A percentile compares a stretch with the other conserved stretches of the same genome.
Evolutionary conservation across 2,329 filamentous ascomycete species (phyloP).

Genomic region (Cadophora sp.): DNA sequence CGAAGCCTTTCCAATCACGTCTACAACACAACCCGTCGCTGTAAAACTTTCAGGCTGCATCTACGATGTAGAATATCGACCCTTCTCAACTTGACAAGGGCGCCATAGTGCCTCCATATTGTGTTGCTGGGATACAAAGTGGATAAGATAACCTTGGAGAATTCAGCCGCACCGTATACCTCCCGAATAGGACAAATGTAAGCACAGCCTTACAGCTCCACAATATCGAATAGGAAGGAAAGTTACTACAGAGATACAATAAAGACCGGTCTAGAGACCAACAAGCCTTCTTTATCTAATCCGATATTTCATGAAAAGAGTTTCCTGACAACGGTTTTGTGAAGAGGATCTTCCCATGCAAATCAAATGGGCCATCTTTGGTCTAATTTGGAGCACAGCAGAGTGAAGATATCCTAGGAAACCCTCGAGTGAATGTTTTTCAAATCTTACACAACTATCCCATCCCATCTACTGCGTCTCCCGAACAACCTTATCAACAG

Average conservation of each 20-base stretch:
- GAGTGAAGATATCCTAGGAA: not conserved
- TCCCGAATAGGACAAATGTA: too few relatives aligned
- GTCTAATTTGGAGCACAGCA: not conserved
- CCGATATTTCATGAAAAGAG: not conserved
- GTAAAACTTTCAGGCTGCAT: too few relatives aligned
- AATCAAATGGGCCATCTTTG: not conserved
- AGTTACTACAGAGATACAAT: not conserved
- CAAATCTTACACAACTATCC: not conserved
- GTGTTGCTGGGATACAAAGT: too few relatives aligned
- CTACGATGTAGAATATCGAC: too few relatives aligned
- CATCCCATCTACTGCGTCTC: constrained; percentile 32
- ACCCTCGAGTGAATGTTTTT: not conserved
- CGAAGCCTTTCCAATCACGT: too few relatives aligned
- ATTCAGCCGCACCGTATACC: too few relatives aligned
- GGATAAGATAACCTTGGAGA: too few relatives aligned
- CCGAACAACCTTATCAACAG: constrained; percentile 81
- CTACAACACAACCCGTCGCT: too few relatives aligned
- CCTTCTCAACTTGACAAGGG: too few relatives aligned
- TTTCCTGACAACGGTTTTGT: not conserved
- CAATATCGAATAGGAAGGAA: not conserved
- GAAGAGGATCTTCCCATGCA: not conserved
- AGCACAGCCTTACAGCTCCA: not conserved
- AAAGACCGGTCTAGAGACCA: too few relatives aligned
- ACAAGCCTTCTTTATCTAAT: not conserved
- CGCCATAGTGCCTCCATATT: too few relatives aligned